Base-by-base conservation (phyloP, 306 rosid species). In the Glycine soja region DNA sequence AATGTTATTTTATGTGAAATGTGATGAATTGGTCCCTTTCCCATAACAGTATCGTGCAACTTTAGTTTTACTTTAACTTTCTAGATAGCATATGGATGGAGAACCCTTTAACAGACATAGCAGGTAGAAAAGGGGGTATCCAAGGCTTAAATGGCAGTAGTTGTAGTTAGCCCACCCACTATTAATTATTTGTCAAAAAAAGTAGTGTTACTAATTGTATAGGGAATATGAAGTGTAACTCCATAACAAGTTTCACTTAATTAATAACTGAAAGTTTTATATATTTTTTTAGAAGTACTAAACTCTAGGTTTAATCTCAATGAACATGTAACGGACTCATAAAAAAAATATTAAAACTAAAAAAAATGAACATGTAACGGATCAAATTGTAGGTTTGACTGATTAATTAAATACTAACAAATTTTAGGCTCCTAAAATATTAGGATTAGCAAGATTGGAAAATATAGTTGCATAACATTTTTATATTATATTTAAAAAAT, bases 81-180 rank as follows among this genome's bases (percentile, higher is more conserved):
- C 46, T 65, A 48, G 53, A 78, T 52, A 34, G 74, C 86, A 56
- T 61, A 58, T 43, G 50, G 54, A 48, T 34, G 59, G 73, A 53
- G 72, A 74, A 66, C 13, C 42, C 68, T 50, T 62, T 87, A 42
- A 13, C 38, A 14, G 62, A 38, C 48, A 73, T 36, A 54, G 76
- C 43, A 73, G 70, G 40, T 77, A 66, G 75, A 72, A 89, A 83
- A 74, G 11, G 67, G 46, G 67, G 92, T 82, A 91, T 88, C 95
- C 95, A 69, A 88, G 64, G 90, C 80, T 48, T 24, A 61, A 58
- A 74, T 84, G 62, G 62, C 11, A 72, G 59, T 75, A 36, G 78
- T 42, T 74, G 82, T 65, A 83, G 59, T 24, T 45, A 67, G 51
- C 78, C 50, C 75, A 43, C 45, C 80, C 54, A 32, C 79, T 57